Base-by-base conservation (phyloP, 179 eudicot genomes). In the Camellia oleifera region DNA sequence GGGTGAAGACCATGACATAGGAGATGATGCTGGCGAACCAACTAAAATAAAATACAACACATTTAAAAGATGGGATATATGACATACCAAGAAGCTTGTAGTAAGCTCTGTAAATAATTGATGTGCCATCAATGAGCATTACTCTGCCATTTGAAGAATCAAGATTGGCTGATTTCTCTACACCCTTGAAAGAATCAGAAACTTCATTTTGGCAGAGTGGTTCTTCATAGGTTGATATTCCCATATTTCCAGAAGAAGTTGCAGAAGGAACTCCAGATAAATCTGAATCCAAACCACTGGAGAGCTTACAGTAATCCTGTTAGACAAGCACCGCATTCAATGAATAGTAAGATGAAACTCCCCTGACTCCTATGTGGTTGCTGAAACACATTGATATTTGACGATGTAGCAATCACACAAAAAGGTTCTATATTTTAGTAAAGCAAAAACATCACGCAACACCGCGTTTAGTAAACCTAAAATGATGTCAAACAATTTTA, bases 61-160 rank as follows among this genome's bases (percentile, higher is more conserved):
- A 7, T 26, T 46, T 26, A 0, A 72, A 53, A 15, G 52, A 78
- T 72, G 56, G 73, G 63, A 4, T 20, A 18, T n/a, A 46, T 13
- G 42, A 73, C 82, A 12, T 84, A 95, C 99, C 99, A 84, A 95
- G 84, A 83, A 95, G 94, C 88, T 88, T 95, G 90, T 87, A 93
- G 80, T 95, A 95, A 42, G 99, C 93, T 84, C 99, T 89, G 81
- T 95, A 93, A 15, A 95, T 93, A 81, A 95, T 80, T 53, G 99
- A 87, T 4, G 97, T 93, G 63, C 99, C 99, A 82, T 95, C 99
- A 82, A 95, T 95, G 71, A 95, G 98, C 99, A 95, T 93, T 69
- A 95, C 92, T 85, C 97, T 87, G 23, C 94, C 98, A 83, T 87
- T 85, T 69, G 97, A 82, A 78, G 89, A 76, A 84, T 72, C 85